These are phyloP conservation scores for Hylodesmum podocarpum DNA, from an alignment of 306 rosid genomes.

Conservation along the genomic window DNA sequence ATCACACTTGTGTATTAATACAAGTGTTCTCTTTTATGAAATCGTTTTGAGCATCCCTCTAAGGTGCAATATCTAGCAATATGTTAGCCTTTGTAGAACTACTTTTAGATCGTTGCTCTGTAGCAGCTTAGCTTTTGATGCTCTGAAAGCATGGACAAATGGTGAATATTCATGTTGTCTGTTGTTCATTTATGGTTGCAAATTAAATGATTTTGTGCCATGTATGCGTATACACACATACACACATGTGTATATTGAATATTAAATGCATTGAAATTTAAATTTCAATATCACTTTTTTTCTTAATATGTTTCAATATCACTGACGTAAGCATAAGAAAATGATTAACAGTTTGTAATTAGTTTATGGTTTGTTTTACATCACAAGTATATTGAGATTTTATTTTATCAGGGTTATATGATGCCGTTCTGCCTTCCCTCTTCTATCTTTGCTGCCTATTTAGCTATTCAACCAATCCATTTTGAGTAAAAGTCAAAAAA, in stretches of 20 bases:
- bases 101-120: not conserved
- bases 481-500: not conserved
- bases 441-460: not conserved
- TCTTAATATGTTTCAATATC: not conserved
- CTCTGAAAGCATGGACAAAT: slow-evolving; percentile 19
- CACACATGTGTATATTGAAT: no score
- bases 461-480: not conserved
- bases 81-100: not conserved
- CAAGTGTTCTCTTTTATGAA: not conserved
- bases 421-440: not conserved
- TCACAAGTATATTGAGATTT: not conserved
- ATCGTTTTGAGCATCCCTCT: not conserved
- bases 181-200: not conserved
- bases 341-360: not conserved
- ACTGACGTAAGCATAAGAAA: not conserved
- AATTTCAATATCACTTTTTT: not conserved
- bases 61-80: not conserved
- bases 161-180: not conserved
- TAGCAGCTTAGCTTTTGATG: not conserved
- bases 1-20: not conserved
- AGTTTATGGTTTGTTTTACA: not conserved
- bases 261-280: slow-evolving; percentile 1
- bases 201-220: slow-evolving; percentile 4
- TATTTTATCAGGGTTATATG: not conserved
- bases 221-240: no score